Conservation (phyloP, 352 stramenopile species). For the Thraustochytrium sp. region DNA sequence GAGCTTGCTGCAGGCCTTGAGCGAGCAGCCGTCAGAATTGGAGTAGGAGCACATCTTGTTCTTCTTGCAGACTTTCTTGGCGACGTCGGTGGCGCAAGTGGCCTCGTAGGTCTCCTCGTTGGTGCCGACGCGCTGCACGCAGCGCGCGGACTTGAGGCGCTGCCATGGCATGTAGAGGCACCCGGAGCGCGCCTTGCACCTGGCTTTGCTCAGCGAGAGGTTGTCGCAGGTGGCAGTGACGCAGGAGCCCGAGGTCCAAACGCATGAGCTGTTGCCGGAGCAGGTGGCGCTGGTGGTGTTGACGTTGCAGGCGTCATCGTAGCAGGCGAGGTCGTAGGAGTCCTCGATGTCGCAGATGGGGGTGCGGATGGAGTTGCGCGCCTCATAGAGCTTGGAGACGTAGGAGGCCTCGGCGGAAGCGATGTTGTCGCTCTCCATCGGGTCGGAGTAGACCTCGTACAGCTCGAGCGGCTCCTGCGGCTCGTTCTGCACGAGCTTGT, state of each 20-base stretch:
- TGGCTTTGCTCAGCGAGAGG: background rate
- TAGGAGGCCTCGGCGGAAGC: background rate
- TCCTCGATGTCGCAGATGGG: background rate
- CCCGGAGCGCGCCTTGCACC: background rate
- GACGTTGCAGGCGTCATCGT: background rate
- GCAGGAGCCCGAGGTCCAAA: background rate
- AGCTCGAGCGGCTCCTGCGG: background rate
- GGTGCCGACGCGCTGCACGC: background rate
- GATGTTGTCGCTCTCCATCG: conserved; percentile 4
- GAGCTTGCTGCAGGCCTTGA: background rate
- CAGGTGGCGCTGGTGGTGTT: background rate
- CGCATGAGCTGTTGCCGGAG: background rate
- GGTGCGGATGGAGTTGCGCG: background rate
- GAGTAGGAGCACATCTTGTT: background rate
- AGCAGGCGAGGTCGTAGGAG: background rate
- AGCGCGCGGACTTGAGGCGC: background rate
- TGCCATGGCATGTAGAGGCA: background rate
- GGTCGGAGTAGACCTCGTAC: conserved; percentile 7
- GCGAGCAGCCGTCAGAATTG: background rate
- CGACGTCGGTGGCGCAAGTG: background rate
- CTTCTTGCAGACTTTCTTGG: background rate
- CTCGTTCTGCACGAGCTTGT: conserved; percentile 18
- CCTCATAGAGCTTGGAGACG: background rate
- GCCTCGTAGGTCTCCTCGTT: background rate
- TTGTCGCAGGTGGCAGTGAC: background rate